Evolutionary conservation across 164 flowering plant genomes (phyloP), one percentile per base, ranked within the genome.

Genomic region (Cinnamomum micranthum): DNA sequence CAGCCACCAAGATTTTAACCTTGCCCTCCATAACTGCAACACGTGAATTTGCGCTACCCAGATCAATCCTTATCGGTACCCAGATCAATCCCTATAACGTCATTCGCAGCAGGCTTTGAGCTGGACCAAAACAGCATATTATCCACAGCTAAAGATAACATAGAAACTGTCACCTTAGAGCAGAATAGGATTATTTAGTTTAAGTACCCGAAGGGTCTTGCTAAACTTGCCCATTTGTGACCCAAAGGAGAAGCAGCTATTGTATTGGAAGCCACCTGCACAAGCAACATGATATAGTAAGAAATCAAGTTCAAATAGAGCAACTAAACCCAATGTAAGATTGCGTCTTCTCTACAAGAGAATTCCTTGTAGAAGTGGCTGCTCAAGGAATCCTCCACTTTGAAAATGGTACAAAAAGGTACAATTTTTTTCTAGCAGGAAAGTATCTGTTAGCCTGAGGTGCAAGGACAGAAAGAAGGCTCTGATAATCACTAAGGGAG

Each of bases 41-140:
- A 81, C 96, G 90, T 1, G 94, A 90, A 73, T 91, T 91, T 27
- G 96, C 87, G 14, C 94, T 91, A 75, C 96, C 96, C 90, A 91
- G 84, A 72, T 91, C 94, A 78, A 91, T 88, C 55, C 96, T 94
- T 77, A 91, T 87, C 87, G 14, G 96, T 91, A 75, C 96, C 96
- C 90, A 91, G 84, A 72, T 91, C 94, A 78, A 91, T 88, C 55
- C 96, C 96, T 77, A 91, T 87, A 23, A 91, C 86, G 73, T 88
- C 96, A 84, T 81, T 86, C 25, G 84, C 96, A 82, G 83, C 83
- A 65, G 93, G 88, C 58, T 83, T 83, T 63, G 93, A 82, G 76
- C 93, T 91, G 84, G 24, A 75, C 31, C 10, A 71, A 13, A 33
- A 28, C 22, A 51, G 25, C 2, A 13, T 15, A 51, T 41, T 6